Percentiles rank a stretch among this genome's conserved stretches.
phyloP scores from a whole-genome alignment of 1,284 basidiomycete species.

The Salmacisia buchloeana region DNA sequence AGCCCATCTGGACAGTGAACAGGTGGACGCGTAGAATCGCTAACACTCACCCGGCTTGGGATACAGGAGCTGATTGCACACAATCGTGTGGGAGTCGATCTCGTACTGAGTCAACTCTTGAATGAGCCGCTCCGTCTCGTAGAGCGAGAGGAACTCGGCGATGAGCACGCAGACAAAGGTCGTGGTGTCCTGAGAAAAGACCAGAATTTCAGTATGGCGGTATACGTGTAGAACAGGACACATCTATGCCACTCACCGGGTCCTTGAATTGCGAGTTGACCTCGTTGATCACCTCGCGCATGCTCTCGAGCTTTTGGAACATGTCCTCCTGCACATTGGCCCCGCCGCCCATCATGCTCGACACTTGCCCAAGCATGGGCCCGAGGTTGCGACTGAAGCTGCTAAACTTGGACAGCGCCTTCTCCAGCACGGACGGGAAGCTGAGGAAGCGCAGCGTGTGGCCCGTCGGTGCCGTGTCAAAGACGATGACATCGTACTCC shows the following conservation, averaged over 20 bases:
- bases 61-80: conserved; percentile 94
- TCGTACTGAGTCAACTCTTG: conserved; percentile 93
- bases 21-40: not conserved
- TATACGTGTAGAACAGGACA: not conserved
- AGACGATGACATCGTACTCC: conserved; percentile 98
- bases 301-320: conserved; percentile 95
- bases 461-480: conserved; percentile 96
- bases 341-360: conserved; percentile 79
- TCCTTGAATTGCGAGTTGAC: conserved; percentile 99
- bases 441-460: conserved; percentile 97
- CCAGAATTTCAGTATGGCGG: not conserved
- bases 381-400: conserved; percentile 86
- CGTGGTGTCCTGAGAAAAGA: conserved; percentile 72
- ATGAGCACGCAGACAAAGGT: conserved; percentile 94
- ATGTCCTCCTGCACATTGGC: conserved; percentile 64
- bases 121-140: conserved; percentile 95
- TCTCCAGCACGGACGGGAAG: conserved; percentile 95
- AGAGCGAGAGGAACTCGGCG: conserved; percentile 93
- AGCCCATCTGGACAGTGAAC: not conserved
- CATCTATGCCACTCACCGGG: conserved; percentile 69
- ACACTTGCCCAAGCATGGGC: conserved; percentile 87
- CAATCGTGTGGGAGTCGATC: conserved; percentile 98
- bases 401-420: conserved; percentile 90
- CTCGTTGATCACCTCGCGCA: conserved; percentile 95
- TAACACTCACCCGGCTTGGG: conserved; percentile 70